Percentiles rank a stretch among this genome's conserved stretches.
phyloP scores from a whole-genome alignment of 345 rosid species.

The Cochlearia excelsa region DNA sequence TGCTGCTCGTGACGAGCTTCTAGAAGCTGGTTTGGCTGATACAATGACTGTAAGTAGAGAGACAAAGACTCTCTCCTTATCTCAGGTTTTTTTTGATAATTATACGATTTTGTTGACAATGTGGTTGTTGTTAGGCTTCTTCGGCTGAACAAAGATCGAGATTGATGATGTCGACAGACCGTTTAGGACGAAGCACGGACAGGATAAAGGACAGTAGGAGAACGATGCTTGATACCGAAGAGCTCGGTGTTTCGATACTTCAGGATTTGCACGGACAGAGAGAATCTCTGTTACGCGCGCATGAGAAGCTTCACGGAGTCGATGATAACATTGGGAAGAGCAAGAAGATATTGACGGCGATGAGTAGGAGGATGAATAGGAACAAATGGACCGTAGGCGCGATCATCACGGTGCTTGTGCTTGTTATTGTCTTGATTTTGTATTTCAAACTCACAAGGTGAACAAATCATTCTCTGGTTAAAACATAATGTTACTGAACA shows the following conservation, averaged over 20 bases:
- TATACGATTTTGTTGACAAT: not conserved
- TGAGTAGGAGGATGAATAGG: conserved; percentile 77
- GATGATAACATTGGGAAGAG: conserved; percentile 84
- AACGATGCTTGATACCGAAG: conserved; percentile 97
- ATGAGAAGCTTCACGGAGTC: conserved; percentile 89
- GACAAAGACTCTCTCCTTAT: not conserved
- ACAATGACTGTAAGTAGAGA: conserved; percentile 47
- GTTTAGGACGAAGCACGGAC: conserved; percentile 60
- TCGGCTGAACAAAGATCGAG: conserved; percentile 92
- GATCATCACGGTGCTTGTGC: conserved; percentile 50
- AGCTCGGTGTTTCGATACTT: conserved; percentile 94
- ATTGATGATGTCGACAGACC: conserved; percentile 72
- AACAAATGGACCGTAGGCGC: conserved; percentile 84
- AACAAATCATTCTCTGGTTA: not conserved
- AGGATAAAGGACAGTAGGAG: conserved; percentile 83
- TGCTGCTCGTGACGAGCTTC: conserved; percentile 64
- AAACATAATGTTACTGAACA: no score
- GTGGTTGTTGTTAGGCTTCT: conserved; percentile 44
- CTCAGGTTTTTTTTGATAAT: not conserved
- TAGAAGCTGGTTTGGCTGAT: conserved; percentile 81
- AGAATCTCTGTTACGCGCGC: conserved; percentile 73
- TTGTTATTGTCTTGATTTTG: conserved; percentile 58
- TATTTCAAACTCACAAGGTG: conserved; percentile 78
- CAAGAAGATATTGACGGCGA: conserved; percentile 69
- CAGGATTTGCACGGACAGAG: conserved; percentile 89